Evolutionary conservation across 2,329 filamentous ascomycete genomes (phyloP).

Genomic region (Ramularia endophylla): DNA sequence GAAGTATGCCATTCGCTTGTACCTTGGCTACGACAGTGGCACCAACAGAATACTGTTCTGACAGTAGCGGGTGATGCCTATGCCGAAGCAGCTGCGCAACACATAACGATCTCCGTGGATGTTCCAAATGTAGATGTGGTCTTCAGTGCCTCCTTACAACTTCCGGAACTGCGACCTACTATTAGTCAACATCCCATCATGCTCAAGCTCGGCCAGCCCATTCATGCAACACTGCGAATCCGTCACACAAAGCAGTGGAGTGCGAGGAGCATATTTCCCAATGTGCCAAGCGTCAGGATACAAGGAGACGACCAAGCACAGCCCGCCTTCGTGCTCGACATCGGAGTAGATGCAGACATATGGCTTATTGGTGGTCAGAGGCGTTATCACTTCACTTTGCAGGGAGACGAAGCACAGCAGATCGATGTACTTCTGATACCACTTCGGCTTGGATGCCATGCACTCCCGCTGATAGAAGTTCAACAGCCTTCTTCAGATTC

Average conservation of each 20-base stretch:
- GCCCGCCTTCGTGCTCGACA: constrained; percentile 71
- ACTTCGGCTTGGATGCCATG: constrained; percentile 68
- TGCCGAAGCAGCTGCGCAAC: constrained; percentile 30
- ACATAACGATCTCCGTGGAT: constrained; percentile 83
- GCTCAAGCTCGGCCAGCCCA: constrained; percentile 57
- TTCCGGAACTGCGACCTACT: constrained; percentile 10
- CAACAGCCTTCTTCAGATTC: constrained; percentile 49
- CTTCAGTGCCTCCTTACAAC: constrained; percentile 56
- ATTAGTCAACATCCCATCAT: constrained; percentile 30
- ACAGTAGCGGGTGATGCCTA: constrained; percentile 21
- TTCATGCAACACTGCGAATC: constrained; percentile 56
- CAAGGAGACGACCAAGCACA: constrained; percentile 11
- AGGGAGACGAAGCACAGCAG: constrained; percentile 23
- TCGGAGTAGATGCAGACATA: constrained; percentile 64
- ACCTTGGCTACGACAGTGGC: constrained; percentile 52
- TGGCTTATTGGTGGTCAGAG: constrained; percentile 84
- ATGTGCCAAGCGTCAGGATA: constrained; percentile 17
- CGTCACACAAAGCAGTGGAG: constrained; percentile 52
- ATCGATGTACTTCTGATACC: constrained; percentile 75
- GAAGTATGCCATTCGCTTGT: constrained; percentile 39
- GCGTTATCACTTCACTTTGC: constrained; percentile 66
- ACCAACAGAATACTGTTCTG: constrained; percentile 35
- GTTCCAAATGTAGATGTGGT: constrained; percentile 78
- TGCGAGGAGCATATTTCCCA: constrained; percentile 43
- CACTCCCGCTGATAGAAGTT: constrained; percentile 74